These are phyloP conservation scores for Lolium multiflorum DNA, from an alignment of 176 grass and related monocot species.

Conservation along the genomic window DNA sequence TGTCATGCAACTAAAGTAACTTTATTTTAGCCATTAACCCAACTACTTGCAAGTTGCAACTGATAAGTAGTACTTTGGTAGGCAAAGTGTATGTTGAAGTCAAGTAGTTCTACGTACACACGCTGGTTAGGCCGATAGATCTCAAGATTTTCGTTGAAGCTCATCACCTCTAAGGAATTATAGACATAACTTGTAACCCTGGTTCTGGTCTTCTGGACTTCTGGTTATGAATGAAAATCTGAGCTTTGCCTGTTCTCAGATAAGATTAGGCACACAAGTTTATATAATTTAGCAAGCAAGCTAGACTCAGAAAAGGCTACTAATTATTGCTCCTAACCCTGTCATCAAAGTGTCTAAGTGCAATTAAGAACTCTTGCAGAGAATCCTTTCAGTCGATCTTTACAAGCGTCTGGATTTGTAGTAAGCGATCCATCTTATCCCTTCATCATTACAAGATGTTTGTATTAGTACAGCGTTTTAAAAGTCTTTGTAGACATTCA, in stretches of 20 bases:
- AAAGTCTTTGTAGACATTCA: slow-evolving; percentile 3
- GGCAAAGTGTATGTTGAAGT: neutral
- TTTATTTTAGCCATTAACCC: slow-evolving; percentile 9
- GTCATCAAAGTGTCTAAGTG: neutral
- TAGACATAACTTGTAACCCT: neutral
- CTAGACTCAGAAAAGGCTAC: slow-evolving; percentile 9
- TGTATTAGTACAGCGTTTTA: neutral
- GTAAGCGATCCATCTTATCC: slow-evolving; percentile 4
- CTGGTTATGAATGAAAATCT: neutral
- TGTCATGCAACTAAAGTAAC: slow-evolving; percentile 31
- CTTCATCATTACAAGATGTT: neutral
- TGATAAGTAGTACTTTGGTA: slow-evolving; percentile 4
- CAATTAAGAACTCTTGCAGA: neutral
- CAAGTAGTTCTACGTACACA: slow-evolving; percentile 18
- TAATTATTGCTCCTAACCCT: neutral
- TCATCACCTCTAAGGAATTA: neutral
- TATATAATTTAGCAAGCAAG: neutral
- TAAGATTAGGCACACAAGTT: neutral
- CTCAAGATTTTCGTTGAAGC: neutral
- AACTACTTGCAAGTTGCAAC: neutral
- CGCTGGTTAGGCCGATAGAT: slow-evolving; percentile 5
- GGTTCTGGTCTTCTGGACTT: neutral
- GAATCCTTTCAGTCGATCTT: neutral
- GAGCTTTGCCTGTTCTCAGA: neutral
- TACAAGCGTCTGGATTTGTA: neutral